phyloP scores from a whole-genome alignment of 306 rosid species.

The Sesbania bispinosa region DNA sequence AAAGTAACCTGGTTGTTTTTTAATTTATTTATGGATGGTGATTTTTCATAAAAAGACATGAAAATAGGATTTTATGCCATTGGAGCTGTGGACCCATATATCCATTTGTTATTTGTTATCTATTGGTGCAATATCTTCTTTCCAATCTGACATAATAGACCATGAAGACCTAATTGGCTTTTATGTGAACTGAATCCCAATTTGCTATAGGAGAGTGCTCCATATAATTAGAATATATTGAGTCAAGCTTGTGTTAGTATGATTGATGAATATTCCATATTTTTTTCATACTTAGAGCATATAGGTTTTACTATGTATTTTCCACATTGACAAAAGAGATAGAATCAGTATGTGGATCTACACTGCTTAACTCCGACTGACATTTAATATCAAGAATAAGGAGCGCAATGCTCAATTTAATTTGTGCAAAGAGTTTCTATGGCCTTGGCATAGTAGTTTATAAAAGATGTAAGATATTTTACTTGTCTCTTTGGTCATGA shows the following conservation, averaged over 20 bases:
- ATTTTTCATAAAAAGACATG: neutral
- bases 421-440: neutral
- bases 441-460: neutral
- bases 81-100: neutral
- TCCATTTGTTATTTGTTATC: neutral
- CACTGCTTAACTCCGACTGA: neutral
- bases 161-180: neutral
- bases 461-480: neutral
- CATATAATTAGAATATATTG: neutral
- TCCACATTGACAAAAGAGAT: neutral
- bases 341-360: neutral
- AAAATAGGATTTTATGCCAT: neutral
- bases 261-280: neutral
- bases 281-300: neutral
- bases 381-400: neutral
- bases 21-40: neutral
- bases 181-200: neutral
- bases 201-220: neutral
- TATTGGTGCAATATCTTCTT: neutral
- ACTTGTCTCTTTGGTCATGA: slow-evolving; percentile 15
- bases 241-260: neutral
- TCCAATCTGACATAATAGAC: neutral
- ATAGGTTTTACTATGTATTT: neutral
- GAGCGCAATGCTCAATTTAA: neutral
- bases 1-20: neutral